phyloP scores from a whole-genome alignment of 768 basidiomycete genomes.

The Flagelloscypha sp. region DNA sequence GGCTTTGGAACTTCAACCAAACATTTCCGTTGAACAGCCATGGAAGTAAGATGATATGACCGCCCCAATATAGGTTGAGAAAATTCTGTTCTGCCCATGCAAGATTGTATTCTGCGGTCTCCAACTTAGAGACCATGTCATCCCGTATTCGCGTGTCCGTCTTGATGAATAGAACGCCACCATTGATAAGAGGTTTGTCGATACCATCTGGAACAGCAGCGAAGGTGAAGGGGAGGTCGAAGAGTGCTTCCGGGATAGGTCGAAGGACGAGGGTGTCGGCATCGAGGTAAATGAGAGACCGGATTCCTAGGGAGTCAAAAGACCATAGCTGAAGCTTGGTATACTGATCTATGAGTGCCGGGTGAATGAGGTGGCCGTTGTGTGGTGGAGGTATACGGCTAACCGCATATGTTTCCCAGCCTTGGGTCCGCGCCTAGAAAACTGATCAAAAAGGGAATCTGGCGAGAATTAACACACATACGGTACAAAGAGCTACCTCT shows the following conservation, averaged over 20 bases:
- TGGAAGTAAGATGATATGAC: slow-evolving; percentile 23
- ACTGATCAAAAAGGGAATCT: no score
- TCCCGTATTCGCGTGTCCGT: slow-evolving; percentile 20
- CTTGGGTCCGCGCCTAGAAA: no score
- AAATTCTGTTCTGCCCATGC: slow-evolving; percentile 37
- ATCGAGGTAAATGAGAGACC: slow-evolving; percentile 24
- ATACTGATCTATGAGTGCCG: slow-evolving; percentile 25
- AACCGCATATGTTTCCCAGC: slow-evolving; percentile 22
- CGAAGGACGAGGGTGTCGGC: slow-evolving; percentile 25
- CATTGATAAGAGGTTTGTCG: slow-evolving; percentile 29
- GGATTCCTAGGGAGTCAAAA: slow-evolving; percentile 20
- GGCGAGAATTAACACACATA: no score
- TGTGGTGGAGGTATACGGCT: slow-evolving; percentile 24
- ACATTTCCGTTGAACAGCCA: slow-evolving; percentile 29
- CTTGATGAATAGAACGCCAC: slow-evolving; percentile 25
- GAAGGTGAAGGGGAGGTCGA: slow-evolving; percentile 24
- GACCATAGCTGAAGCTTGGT: slow-evolving; percentile 28
- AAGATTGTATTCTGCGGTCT: slow-evolving; percentile 28
- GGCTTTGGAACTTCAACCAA: slow-evolving; percentile 22
- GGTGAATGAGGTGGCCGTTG: slow-evolving; percentile 18
- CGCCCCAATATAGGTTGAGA: slow-evolving; percentile 27
- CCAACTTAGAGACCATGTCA: slow-evolving; percentile 27
- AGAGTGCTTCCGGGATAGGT: slow-evolving; percentile 26
- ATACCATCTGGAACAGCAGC: slow-evolving; percentile 23
- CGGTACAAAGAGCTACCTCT: slow-evolving; percentile 21